Conservation (phyloP, 2,329 filamentous ascomycete species). For the Aspergillus hortae region DNA sequence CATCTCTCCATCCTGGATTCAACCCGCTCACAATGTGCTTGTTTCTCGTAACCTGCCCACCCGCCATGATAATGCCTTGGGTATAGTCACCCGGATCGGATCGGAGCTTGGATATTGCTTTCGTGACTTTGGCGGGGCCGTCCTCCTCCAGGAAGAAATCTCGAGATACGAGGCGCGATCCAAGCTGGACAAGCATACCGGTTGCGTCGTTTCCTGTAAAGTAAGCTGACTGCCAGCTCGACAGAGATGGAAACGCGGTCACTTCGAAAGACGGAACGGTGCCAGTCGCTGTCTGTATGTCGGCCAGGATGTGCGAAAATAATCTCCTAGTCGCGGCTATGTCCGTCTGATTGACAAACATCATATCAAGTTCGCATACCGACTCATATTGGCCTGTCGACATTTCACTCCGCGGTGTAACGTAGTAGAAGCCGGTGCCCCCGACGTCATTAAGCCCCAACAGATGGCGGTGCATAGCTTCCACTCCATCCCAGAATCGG, state of each 20-base stretch:
- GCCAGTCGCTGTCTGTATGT: neutral
- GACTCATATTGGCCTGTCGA: neutral
- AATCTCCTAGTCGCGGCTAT: neutral
- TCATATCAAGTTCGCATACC: neutral
- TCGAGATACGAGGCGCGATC: neutral
- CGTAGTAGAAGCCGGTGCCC: neutral
- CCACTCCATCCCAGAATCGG: neutral
- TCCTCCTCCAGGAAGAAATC: neutral
- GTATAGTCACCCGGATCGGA: neutral
- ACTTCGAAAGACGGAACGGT: neutral
- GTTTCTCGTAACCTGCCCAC: neutral
- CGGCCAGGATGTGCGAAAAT: neutral
- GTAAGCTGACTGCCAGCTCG: neutral
- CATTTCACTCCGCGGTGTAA: neutral
- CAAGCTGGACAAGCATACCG: neutral
- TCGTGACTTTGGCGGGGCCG: neutral
- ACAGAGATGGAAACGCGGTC: neutral
- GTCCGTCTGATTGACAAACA: neutral
- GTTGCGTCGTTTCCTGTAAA: neutral
- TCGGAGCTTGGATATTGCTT: neutral
- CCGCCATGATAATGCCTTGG: neutral
- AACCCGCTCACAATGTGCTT: neutral
- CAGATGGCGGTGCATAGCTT: neutral
- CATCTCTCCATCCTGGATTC: conserved; percentile 1
- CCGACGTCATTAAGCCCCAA: neutral